Base-by-base conservation (phyloP, 1,139 yeast genomes). In the Suhomyces bokatorum region DNA sequence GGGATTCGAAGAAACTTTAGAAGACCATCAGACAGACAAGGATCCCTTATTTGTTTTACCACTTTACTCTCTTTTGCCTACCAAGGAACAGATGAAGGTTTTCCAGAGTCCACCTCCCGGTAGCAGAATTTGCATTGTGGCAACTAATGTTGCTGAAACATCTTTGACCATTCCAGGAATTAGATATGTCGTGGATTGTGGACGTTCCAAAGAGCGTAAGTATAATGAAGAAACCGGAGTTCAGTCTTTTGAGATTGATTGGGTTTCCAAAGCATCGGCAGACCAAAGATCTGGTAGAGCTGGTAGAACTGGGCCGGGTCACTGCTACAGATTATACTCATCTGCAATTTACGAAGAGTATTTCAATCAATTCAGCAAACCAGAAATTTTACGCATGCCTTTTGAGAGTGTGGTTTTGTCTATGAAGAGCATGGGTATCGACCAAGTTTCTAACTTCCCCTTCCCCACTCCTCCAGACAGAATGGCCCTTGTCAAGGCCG, bases 251-350 rank as follows among this genome's bases (percentile, higher is more conserved):
- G 95, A 87, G 59, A 78, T 95, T 41, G 88, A 83, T 46, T 95
- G 98, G 98, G 75, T 93, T 12, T 86, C 96, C 32, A 90, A 95
- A 58, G 99, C 99, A 0, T 87, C 96, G 46, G 95, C 99, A 0
- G 95, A 83, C 52, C 99, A 95, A 71, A 78, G 99, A 69, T 70
- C 96, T 30, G 99, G 99, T 66, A 85, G 99, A 77, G 99, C 99
- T 41, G 99, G 99, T 62, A 87, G 99, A 79, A 93, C 98, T 0
- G 99, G 99, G 0, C 98, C 99, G 0, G 99, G 99, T 44, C 99
- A 95, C 59, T 89, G 97, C 63, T 95, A 95, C 63, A 74, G 99
- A 48, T 67, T 95, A 17, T 95, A 76, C 58, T 91, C 99, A 0
- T 91, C 98, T n/a, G 99, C 99, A 0, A 87, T 95, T 8, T 95